A percentile compares a stretch with the other conserved stretches of the same genome.
phyloP scores from a whole-genome alignment of 129 eudicot species.

The Chrysanthemum lavandulifolium region DNA sequence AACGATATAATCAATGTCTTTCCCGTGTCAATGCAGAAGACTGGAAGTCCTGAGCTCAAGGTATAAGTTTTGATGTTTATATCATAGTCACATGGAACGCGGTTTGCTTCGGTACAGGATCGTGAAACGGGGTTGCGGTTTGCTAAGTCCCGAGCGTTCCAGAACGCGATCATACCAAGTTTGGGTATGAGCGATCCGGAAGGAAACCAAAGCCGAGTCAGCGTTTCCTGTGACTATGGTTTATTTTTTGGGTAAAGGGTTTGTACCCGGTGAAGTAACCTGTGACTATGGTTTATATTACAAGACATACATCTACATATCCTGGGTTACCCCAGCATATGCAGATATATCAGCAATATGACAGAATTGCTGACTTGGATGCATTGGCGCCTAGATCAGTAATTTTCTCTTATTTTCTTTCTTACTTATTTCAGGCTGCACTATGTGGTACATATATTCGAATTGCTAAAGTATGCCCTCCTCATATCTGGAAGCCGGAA shows the following conservation, averaged over 20 bases:
- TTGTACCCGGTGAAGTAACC: background rate
- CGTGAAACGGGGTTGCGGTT: too few species aligned
- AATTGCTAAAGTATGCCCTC: slow-evolving; percentile 69
- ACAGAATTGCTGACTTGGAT: slow-evolving; percentile 15
- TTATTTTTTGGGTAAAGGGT: background rate
- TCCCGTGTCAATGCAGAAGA: slow-evolving; percentile 54
- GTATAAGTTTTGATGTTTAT: slow-evolving; percentile 35
- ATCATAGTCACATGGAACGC: too few species aligned
- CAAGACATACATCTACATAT: slow-evolving; percentile 6
- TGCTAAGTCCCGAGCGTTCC: too few species aligned
- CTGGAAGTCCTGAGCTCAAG: slow-evolving; percentile 77
- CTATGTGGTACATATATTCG: slow-evolving; percentile 73
- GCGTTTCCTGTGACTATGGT: background rate
- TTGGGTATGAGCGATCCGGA: too few species aligned
- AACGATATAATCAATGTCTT: slow-evolving; percentile 63
- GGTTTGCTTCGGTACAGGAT: too few species aligned
- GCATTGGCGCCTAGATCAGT: slow-evolving; percentile 7
- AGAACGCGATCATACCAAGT: too few species aligned
- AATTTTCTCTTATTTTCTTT: slow-evolving; percentile 4
- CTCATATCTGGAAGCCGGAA: slow-evolving; percentile 86
- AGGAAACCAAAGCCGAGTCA: too few species aligned
- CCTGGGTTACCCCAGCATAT: too few species aligned
- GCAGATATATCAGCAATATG: too few species aligned
- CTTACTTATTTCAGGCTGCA: slow-evolving; percentile 54
- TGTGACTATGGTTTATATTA: slow-evolving; percentile 7